Conservation (phyloP, 2,329 filamentous ascomycete species). For the Diaporthe vexans region DNA sequence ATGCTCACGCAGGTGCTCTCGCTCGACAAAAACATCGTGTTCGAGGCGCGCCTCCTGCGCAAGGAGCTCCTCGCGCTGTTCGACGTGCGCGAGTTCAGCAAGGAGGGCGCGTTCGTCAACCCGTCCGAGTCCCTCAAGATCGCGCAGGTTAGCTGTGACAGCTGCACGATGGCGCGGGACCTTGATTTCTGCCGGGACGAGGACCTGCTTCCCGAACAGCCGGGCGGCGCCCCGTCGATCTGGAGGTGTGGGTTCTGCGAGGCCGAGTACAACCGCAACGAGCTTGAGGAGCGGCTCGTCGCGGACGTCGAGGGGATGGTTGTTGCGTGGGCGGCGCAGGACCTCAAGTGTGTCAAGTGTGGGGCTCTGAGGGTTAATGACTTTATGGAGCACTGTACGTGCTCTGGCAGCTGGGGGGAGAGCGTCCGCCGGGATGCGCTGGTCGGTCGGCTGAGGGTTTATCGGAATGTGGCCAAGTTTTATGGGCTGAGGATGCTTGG, state of each 20-base stretch:
- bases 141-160: slow-evolving; percentile 84
- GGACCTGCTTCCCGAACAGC: slow-evolving; percentile 73
- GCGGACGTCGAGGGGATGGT: slow-evolving; percentile 80
- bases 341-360: slow-evolving; percentile 83
- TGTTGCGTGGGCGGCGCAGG: slow-evolving; percentile 88
- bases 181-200: slow-evolving; percentile 94
- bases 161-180: slow-evolving; percentile 90
- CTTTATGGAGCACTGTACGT: slow-evolving; percentile 96
- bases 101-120: slow-evolving; percentile 89
- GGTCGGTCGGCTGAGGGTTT: slow-evolving; percentile 75
- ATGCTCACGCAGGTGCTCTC: slow-evolving; percentile 91
- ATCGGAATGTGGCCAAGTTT: slow-evolving; percentile 80
- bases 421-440: slow-evolving; percentile 78
- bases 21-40: slow-evolving; percentile 89
- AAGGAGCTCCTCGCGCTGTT: slow-evolving; percentile 92
- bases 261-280: slow-evolving; percentile 81
- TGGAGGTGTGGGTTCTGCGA: slow-evolving; percentile 87
- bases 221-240: slow-evolving; percentile 43
- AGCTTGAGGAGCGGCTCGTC: slow-evolving; percentile 87
- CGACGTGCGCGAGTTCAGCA: slow-evolving; percentile 93
- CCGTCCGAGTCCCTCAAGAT: slow-evolving; percentile 83
- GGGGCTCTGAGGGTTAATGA: slow-evolving; percentile 87
- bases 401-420: slow-evolving; percentile 86
- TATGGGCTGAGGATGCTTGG: slow-evolving; percentile 88
- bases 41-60: slow-evolving; percentile 88